These are phyloP conservation scores for Gossypium australe DNA, from an alignment of 345 rosid genomes.

Conservation along the genomic window DNA sequence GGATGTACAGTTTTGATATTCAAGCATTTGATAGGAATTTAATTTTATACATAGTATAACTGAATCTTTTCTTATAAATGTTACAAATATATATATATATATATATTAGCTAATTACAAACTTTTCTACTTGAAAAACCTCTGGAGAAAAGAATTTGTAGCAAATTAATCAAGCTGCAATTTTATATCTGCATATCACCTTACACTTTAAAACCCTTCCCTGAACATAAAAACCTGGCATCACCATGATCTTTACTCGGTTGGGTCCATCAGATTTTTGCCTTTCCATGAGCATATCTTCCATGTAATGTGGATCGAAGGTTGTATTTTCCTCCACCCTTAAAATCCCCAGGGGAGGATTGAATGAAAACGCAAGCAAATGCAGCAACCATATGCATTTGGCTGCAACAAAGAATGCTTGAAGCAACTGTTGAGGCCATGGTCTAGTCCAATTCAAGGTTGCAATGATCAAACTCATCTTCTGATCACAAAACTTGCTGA, in stretches of 20 bases:
- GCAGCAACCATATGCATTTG: slow-evolving; percentile 92
- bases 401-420: slow-evolving; percentile 89
- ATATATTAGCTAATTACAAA: slow-evolving; percentile 11
- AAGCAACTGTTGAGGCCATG: slow-evolving; percentile 89
- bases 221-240: slow-evolving; percentile 91
- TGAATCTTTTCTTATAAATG: no score
- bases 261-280: slow-evolving; percentile 42
- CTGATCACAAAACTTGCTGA: slow-evolving; percentile 93
- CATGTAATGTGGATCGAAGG: slow-evolving; percentile 71
- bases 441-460: slow-evolving; percentile 71
- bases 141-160: not conserved
- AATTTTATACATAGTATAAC: no score
- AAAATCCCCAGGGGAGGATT: slow-evolving; percentile 61
- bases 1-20: not conserved
- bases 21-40: not conserved
- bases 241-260: slow-evolving; percentile 80
- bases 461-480: slow-evolving; percentile 85
- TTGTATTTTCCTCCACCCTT: slow-evolving; percentile 74
- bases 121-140: not conserved
- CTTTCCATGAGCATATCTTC: slow-evolving; percentile 73
- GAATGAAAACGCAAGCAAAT: slow-evolving; percentile 91
- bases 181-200: slow-evolving; percentile 84
- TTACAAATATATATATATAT: no score
- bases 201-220: slow-evolving; percentile 73
- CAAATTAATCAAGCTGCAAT: slow-evolving; percentile 29